Evolutionary conservation across 768 basidiomycete species (phyloP), one percentile per base, ranked within the genome.

Genomic region (Hygrophoropsis aurantiaca): DNA sequence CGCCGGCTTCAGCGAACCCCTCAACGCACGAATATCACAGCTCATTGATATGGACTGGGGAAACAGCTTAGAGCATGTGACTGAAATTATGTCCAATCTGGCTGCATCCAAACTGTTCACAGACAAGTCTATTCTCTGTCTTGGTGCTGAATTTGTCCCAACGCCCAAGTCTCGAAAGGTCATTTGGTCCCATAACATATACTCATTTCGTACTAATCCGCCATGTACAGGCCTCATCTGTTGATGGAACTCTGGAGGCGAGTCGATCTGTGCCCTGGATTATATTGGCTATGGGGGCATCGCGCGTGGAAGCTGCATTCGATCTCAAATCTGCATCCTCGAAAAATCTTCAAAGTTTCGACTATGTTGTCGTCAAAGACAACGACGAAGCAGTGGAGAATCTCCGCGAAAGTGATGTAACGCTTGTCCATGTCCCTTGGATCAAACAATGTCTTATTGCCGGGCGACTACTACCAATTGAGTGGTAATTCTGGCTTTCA

Each of bases 381-480:
- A 59, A 51, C 40, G 58, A 64, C 11, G 67, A 69, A 30, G 65
- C 62, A 40, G 53, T 52, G 24, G 51, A 60, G 7, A 55, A 64
- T 33, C 53, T 66, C 33, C 54, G 53, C 45, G 54, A 50, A 19
- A 39, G 45, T 25, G 58, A 58, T 18, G 71, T 58, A 19, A 71
- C 67, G 15, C 67, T 66, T 33, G 82, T 84, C 13, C 67, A 74
- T 48, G 80, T 87, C 67, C 58, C 65, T 15, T 92, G 87, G 87
- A 78, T 92, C 33, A 93, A 92, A 63, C 79, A 87, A 39, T 85
- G 86, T 57, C 67, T 92, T 24, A 76, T 88, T 50, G 75, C 84
- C 13, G 82, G 84, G 11, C 71, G 82, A 25, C 58, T 79, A 21
- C 59, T 78, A 3, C 66, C 70, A 35, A 60, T 69, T 3, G 50